A percentile compares a stretch with the other conserved stretches of the same genome.
These are phyloP conservation scores for Ophiognomonia clavigignenti-juglandacearum DNA, from an alignment of 2,329 filamentous ascomycete species.

Conservation along the genomic window DNA sequence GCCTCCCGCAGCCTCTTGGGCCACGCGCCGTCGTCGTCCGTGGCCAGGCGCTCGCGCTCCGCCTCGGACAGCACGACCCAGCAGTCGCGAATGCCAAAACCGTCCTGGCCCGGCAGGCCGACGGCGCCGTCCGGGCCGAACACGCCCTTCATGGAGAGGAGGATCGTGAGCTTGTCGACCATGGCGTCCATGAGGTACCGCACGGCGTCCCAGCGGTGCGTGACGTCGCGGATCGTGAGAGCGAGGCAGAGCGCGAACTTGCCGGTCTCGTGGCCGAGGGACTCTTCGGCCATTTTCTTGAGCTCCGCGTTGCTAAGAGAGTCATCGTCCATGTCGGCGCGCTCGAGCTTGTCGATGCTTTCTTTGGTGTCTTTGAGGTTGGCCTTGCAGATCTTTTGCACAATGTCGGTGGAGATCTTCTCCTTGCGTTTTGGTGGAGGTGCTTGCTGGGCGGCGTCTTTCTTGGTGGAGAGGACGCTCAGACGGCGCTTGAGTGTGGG, in stretches of 20 bases:
- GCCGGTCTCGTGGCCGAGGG: constrained; percentile 4
- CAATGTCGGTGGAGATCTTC: constrained; percentile 8
- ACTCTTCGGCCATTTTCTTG: constrained; percentile 7
- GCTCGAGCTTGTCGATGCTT: constrained; percentile 12
- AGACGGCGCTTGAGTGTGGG: constrained; percentile 8
- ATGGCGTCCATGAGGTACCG: constrained; percentile 6
- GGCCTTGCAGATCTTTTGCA: constrained; percentile 10
- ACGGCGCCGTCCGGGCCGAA: constrained; percentile 9
- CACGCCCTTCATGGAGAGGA: constrained; percentile 3
- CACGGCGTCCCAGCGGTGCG: constrained; percentile 9
- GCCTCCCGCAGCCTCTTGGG: constrained; percentile 6
- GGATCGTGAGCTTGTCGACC: constrained; percentile 8
- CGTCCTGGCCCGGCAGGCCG: constrained; percentile 8
- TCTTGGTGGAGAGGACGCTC: constrained; percentile 7
- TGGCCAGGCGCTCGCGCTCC: constrained; percentile 9
- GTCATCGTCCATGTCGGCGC: constrained; percentile 7
- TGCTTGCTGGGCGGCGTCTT: not conserved
- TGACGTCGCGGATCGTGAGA: constrained; percentile 4
- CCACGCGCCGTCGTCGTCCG: constrained; percentile 3
- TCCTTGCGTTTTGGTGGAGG: constrained; percentile 9
- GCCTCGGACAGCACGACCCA: constrained; percentile 11
- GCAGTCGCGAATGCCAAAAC: constrained; percentile 9
- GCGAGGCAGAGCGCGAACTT: constrained; percentile 9
- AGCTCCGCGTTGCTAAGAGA: constrained; percentile 4
- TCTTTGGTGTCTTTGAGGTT: constrained; percentile 9